These are phyloP conservation scores for Ustilago vetiveriae DNA, from an alignment of 1,284 basidiomycete species.

Conservation along the genomic window DNA sequence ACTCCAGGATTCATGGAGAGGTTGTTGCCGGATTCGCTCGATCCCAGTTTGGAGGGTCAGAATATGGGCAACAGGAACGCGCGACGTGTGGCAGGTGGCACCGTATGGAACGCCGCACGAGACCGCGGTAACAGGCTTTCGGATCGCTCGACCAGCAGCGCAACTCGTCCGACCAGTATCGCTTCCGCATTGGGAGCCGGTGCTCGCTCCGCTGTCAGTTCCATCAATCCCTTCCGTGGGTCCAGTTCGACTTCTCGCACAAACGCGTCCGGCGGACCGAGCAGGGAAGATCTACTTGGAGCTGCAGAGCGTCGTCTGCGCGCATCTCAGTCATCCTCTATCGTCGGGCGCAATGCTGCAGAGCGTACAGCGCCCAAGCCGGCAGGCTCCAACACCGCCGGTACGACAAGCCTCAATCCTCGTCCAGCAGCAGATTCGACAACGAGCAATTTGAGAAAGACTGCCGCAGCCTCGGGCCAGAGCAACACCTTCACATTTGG, in stretches of 20 bases:
- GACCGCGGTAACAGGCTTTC: constrained; percentile 28
- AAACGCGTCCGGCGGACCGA: constrained; percentile 16
- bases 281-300: constrained; percentile 49
- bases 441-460: constrained; percentile 28
- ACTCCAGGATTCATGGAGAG: constrained; percentile 38
- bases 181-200: constrained; percentile 35
- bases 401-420: constrained; percentile 30
- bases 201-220: constrained; percentile 12
- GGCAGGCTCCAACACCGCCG: constrained; percentile 15
- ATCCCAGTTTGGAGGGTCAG: constrained; percentile 45
- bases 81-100: constrained; percentile 39
- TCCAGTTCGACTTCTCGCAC: constrained; percentile 4
- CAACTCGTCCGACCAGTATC: constrained; percentile 20
- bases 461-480: constrained; percentile 15
- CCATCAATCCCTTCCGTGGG: constrained; percentile 37
- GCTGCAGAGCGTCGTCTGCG: constrained; percentile 54
- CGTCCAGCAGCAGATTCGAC: constrained; percentile 10
- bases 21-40: constrained; percentile 49
- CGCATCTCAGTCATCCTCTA: constrained; percentile 26
- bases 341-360: constrained; percentile 49
- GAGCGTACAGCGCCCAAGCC: constrained; percentile 13
- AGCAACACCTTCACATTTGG: constrained; percentile 37
- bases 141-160: constrained; percentile 3
- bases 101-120: constrained; percentile 38
- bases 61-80: constrained; percentile 42